These are phyloP conservation scores for Allodekkera sacchari DNA, from an alignment of 805 yeast species.

Conservation along the genomic window DNA sequence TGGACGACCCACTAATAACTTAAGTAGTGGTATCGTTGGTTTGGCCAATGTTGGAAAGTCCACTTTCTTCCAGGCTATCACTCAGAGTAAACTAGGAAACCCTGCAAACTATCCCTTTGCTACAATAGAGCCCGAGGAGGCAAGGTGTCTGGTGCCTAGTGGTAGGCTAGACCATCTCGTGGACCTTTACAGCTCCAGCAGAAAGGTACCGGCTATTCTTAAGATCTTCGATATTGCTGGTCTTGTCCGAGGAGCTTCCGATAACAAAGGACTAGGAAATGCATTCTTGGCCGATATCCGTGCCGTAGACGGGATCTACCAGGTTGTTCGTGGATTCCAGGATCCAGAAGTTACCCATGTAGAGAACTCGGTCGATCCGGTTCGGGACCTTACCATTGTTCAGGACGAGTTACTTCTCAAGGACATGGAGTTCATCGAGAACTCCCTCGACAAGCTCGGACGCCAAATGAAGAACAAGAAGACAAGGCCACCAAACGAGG, in stretches of 20 bases:
- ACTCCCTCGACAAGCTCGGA: slow-evolving; percentile 50
- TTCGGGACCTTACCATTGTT: slow-evolving; percentile 54
- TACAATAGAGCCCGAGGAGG: slow-evolving; percentile 67
- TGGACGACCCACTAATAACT: slow-evolving; percentile 28
- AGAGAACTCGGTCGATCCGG: slow-evolving; percentile 56
- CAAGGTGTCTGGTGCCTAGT: slow-evolving; percentile 46
- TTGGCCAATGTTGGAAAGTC: slow-evolving; percentile 63
- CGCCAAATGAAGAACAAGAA: slow-evolving; percentile 69
- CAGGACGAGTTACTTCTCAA: slow-evolving; percentile 57
- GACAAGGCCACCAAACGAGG: slow-evolving; percentile 63
- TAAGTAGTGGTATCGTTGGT: slow-evolving; percentile 43
- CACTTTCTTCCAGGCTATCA: slow-evolving; percentile 52
- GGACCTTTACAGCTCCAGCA: slow-evolving; percentile 39
- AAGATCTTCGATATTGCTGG: slow-evolving; percentile 67
- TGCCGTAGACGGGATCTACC: slow-evolving; percentile 65
- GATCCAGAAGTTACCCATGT: slow-evolving; percentile 62
- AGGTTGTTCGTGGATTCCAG: slow-evolving; percentile 56
- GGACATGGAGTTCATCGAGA: slow-evolving; percentile 67
- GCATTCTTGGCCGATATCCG: slow-evolving; percentile 61
- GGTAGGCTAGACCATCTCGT: slow-evolving; percentile 39
- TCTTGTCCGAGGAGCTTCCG: slow-evolving; percentile 52
- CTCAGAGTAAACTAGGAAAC: slow-evolving; percentile 54
- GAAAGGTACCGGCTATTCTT: slow-evolving; percentile 45
- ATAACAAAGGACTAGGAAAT: slow-evolving; percentile 69
- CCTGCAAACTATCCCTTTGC: slow-evolving; percentile 70